Evolutionary conservation across 306 rosid species (phyloP).

Genomic region (Inga oerstediana): DNA sequence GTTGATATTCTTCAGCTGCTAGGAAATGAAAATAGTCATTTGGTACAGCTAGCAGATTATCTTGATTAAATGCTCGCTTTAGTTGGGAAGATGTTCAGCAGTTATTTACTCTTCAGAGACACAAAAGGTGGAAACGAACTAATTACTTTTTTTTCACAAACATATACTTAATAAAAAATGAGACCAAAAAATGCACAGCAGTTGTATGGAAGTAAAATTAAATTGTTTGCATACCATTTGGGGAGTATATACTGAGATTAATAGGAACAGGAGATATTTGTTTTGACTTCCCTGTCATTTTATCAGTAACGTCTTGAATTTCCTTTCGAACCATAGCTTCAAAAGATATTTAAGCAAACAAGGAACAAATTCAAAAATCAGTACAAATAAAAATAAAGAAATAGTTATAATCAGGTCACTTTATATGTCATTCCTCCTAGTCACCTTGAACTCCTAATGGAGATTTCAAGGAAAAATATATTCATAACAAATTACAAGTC

Average conservation of each 20-base stretch:
- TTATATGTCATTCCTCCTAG: neutral
- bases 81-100: neutral
- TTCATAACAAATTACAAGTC: conserved; percentile 1
- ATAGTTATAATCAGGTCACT: neutral
- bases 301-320: conserved; percentile 85
- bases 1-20: neutral
- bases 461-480: neutral
- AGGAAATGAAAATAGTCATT: neutral
- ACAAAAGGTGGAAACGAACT: neutral
- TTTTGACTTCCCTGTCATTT: conserved; percentile 71
- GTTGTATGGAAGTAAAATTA: conserved; percentile 13
- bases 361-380: conserved; percentile 25
- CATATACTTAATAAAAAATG: conserved; percentile 13
- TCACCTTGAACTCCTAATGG: neutral
- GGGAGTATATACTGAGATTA: conserved; percentile 85
- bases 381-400: neutral
- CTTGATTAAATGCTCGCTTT: neutral
- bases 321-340: conserved; percentile 81
- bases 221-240: conserved; percentile 48
- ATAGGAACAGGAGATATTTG: conserved; percentile 87
- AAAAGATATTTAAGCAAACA: conserved; percentile 33
- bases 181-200: conserved; percentile 13
- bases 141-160: neutral
- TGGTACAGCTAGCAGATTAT: neutral
- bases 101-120: neutral